Base-by-base conservation (phyloP, 495 filamentous ascomycete species). In the Penicillium paxilli region DNA sequence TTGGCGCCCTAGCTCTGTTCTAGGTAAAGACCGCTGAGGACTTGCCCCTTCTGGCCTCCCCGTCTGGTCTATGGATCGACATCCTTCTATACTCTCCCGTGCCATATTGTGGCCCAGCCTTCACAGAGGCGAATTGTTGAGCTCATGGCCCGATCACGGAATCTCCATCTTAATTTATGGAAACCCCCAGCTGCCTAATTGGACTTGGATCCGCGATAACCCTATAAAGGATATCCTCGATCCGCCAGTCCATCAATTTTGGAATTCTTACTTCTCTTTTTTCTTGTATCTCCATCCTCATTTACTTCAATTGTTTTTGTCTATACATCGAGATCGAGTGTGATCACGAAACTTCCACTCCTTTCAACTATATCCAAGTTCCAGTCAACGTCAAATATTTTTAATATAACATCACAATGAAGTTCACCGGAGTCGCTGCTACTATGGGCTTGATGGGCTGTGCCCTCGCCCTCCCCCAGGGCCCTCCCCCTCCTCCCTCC, bases 381-480 rank as follows among this genome's bases (percentile, higher is more conserved):
- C 32, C 14, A 28, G 16, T 42, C n/a, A 55, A 30, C 40, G 3
- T 38, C 22, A 44, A 37, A 54, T 5, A 23, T 14, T 22, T 47
- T 14, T 33, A 30, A 51, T 52, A 40, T 40, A 22, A n/a, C 32
- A 35, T 25, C 46, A 62, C 25, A 50, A 66, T 66, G 64, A 66
- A 61, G 50, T 64, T 50, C 55, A 54, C 52, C 20, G 46, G 55
- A 17, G 17, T 60, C 52, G 54, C 55, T 42, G 42, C 49, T n/a
- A n/a, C n/a, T 21, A 51, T 66, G 58, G 60, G 60, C 45, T 57
- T 66, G 54, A 55, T 64, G 60, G 60, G 60, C 58, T 64, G 60
- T 21, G 64, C 60, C 60, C 58, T 66, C 47, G 64, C 64, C 49
- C 44, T 62, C 3, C 63, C 61, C 26, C 55, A 62, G 20, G 54